Evolutionary conservation across 108 stramenopile species (phyloP).

Genomic region (Schizochytrium sp.): DNA sequence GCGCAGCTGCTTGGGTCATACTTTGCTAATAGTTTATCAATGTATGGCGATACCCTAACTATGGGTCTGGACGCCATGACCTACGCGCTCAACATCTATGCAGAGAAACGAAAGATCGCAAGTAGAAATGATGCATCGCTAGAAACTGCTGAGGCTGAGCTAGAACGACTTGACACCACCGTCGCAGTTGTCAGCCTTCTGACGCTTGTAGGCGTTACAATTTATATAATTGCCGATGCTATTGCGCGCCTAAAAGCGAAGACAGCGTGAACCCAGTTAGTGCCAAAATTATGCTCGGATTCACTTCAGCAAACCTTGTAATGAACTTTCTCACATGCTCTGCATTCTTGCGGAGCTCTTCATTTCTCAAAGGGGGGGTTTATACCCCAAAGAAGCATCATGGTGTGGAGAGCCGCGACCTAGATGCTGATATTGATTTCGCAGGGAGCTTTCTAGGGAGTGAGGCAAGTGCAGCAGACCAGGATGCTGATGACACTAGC

Average conservation of each 20-base stretch:
- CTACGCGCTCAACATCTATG: constrained; percentile 52
- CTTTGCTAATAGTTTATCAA: constrained; percentile 49
- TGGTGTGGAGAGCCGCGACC: not conserved
- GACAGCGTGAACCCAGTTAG: constrained; percentile 36
- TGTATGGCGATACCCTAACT: constrained; percentile 45
- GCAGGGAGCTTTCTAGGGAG: constrained; percentile 1
- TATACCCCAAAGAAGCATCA: not conserved
- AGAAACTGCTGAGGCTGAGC: not conserved
- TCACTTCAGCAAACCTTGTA: constrained; percentile 29
- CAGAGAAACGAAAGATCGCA: not conserved
- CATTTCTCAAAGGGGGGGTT: not conserved
- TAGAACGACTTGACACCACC: constrained; percentile 17
- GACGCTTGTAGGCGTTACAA: constrained; percentile 3
- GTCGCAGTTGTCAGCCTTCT: constrained; percentile 2
- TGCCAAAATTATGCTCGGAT: constrained; percentile 31
- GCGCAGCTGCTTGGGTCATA: constrained; percentile 39
- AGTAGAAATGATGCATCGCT: not conserved
- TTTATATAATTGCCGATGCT: constrained; percentile 32
- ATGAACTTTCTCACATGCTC: constrained; percentile 54
- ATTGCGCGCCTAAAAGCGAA: constrained; percentile 1
- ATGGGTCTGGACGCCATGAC: constrained; percentile 47
- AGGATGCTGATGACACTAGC: not conserved
- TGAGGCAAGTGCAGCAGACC: not conserved
- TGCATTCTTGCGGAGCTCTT: not conserved
- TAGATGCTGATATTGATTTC: not conserved